These are phyloP conservation scores for Clitopilus passeckerianus DNA, from an alignment of 768 basidiomycete species.

Conservation along the genomic window DNA sequence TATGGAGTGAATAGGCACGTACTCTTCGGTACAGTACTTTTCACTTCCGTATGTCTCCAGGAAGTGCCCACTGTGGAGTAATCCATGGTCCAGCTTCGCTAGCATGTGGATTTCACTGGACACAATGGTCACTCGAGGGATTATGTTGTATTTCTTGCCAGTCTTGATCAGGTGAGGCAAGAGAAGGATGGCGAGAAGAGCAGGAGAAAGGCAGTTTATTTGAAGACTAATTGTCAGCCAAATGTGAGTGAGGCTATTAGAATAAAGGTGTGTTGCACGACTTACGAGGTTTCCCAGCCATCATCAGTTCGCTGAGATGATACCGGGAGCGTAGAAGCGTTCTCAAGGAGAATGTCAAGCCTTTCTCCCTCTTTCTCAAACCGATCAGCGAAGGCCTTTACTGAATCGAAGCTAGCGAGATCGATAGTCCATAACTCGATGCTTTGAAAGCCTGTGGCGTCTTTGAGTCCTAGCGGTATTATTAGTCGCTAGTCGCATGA, in stretches of 20 bases:
- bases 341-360: conserved; percentile 41
- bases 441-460: conserved; percentile 25
- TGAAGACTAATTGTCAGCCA: conserved; percentile 30
- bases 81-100: conserved; percentile 15
- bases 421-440: conserved; percentile 38
- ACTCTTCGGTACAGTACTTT: conserved; percentile 21
- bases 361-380: conserved; percentile 25
- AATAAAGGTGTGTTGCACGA: not conserved
- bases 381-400: conserved; percentile 30
- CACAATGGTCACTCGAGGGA: conserved; percentile 35
- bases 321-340: conserved; percentile 23
- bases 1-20: conserved; percentile 1
- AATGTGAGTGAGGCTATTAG: not conserved
- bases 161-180: conserved; percentile 38
- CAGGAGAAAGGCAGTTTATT: conserved; percentile 37
- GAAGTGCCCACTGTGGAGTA: conserved; percentile 22
- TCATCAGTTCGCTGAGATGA: conserved; percentile 23
- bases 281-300: conserved; percentile 43
- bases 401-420: conserved; percentile 33
- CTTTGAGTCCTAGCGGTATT: conserved; percentile 15
- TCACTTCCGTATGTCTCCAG: conserved; percentile 24
- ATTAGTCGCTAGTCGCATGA: not conserved
- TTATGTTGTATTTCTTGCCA: conserved; percentile 20
- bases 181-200: conserved; percentile 34
- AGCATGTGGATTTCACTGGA: conserved; percentile 36